A percentile compares a stretch with the other conserved stretches of the same genome.
These are phyloP conservation scores for Microsporum canis DNA, from an alignment of 2,329 filamentous ascomycete genomes.

Conservation along the genomic window DNA sequence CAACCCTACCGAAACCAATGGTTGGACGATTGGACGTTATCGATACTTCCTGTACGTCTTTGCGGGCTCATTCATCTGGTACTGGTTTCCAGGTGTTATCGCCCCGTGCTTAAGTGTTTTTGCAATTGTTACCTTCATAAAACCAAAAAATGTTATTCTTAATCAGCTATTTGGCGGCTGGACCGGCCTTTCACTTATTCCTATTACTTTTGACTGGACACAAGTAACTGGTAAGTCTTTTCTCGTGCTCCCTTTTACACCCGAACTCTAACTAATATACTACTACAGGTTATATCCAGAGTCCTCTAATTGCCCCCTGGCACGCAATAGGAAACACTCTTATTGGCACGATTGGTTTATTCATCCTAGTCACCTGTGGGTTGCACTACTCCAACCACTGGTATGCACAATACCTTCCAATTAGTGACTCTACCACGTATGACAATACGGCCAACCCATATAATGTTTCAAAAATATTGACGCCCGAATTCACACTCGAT, in stretches of 20 bases:
- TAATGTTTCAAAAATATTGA: conserved; percentile 54
- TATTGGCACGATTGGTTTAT: conserved; percentile 56
- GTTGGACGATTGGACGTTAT: conserved; percentile 56
- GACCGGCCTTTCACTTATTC: conserved; percentile 56
- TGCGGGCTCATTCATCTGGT: conserved; percentile 49
- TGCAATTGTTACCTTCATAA: conserved; percentile 61
- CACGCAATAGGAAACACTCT: conserved; percentile 63
- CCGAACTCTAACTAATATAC: background rate
- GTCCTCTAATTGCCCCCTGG: conserved; percentile 60
- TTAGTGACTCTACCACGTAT: conserved; percentile 58
- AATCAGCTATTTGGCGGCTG: conserved; percentile 64
- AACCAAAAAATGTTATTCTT: conserved; percentile 54
- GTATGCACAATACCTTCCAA: conserved; percentile 55
- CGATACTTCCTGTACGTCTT: conserved; percentile 53
- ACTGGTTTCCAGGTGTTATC: conserved; percentile 58
- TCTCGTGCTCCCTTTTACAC: background rate
- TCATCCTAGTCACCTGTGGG: conserved; percentile 46
- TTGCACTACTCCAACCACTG: conserved; percentile 57
- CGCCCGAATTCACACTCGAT: conserved; percentile 50
- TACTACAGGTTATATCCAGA: conserved; percentile 54
- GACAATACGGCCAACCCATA: conserved; percentile 57
- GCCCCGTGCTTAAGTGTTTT: conserved; percentile 60
- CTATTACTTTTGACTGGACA: conserved; percentile 68
- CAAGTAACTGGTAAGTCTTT: conserved; percentile 37
- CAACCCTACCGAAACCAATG: conserved; percentile 46